phyloP scores from a whole-genome alignment of 1,284 basidiomycete genomes.

The Agaricales sp. region DNA sequence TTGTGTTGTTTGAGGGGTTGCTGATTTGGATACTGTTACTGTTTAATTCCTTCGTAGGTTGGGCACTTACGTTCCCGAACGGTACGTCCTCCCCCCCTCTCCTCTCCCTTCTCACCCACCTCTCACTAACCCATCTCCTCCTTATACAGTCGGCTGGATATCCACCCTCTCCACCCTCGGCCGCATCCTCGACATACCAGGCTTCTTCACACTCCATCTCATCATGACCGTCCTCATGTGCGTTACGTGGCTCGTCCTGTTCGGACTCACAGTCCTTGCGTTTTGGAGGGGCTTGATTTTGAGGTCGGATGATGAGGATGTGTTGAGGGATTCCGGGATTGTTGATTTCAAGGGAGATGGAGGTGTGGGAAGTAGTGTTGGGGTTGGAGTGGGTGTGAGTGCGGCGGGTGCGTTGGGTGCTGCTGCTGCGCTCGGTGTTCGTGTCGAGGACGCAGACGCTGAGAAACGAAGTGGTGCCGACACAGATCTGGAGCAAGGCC shows the following conservation, averaged over 20 bases:
- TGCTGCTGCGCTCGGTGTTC: too few relatives aligned
- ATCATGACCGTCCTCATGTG: constrained; percentile 28
- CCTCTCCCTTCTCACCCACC: too few relatives aligned
- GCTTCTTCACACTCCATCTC: constrained; percentile 28
- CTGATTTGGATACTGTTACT: constrained; percentile 1
- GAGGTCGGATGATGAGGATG: constrained; percentile 31
- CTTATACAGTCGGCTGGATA: constrained; percentile 40
- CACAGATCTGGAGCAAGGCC: too few relatives aligned
- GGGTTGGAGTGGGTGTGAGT: too few relatives aligned
- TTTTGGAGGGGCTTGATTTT: constrained; percentile 37
- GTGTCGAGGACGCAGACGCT: too few relatives aligned
- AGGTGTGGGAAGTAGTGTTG: too few relatives aligned
- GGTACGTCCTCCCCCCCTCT: constrained; percentile 17
- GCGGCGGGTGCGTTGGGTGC: too few relatives aligned
- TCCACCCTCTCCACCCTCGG: constrained; percentile 28
- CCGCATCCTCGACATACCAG: constrained; percentile 28
- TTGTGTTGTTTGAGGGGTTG: not conserved
- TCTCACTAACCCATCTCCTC: too few relatives aligned
- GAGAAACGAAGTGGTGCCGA: too few relatives aligned
- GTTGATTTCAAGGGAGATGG: not conserved
- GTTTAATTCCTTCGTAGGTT: constrained; percentile 17
- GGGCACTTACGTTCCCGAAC: constrained; percentile 40
- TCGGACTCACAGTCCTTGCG: constrained; percentile 29
- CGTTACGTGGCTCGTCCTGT: constrained; percentile 28
- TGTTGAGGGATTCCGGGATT: constrained; percentile 29